phyloP scores from a whole-genome alignment of 2,329 filamentous ascomycete genomes.

The Cercospora sp. region DNA sequence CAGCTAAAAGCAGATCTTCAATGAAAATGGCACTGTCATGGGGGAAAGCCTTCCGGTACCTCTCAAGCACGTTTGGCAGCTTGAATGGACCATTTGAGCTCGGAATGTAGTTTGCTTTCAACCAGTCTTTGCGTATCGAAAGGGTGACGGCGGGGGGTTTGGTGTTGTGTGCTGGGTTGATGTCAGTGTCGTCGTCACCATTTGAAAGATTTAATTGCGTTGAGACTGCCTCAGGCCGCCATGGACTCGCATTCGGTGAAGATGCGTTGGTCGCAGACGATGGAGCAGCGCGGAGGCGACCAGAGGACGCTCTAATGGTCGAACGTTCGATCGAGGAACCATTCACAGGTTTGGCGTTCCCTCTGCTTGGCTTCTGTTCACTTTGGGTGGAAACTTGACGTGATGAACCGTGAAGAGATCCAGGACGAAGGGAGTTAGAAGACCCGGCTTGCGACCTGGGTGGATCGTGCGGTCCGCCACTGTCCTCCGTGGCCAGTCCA shows the following conservation, averaged over 20 bases:
- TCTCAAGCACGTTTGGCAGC: background rate
- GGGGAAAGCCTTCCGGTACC: slow-evolving; percentile 1
- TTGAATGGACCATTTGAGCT: background rate
- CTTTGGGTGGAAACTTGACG: background rate
- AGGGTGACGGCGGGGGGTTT: background rate
- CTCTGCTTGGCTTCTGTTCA: background rate
- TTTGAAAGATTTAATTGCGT: background rate
- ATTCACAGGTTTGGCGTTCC: background rate
- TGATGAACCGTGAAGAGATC: background rate
- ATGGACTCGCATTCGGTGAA: background rate
- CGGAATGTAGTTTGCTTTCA: slow-evolving; percentile 2
- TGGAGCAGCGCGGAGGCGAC: background rate
- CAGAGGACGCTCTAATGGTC: background rate
- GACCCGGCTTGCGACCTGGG: background rate
- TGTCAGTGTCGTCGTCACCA: background rate
- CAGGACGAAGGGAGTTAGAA: background rate
- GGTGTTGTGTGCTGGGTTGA: background rate
- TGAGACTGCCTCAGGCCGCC: background rate
- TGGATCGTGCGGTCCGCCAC: background rate
- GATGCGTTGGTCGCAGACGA: background rate
- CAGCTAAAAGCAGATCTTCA: slow-evolving; percentile 28
- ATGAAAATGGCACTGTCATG: background rate
- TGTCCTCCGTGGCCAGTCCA: background rate
- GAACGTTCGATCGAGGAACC: background rate
- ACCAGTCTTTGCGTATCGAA: background rate